phyloP scores from a whole-genome alignment of 179 eudicot species.

The Pouteria campechiana region DNA sequence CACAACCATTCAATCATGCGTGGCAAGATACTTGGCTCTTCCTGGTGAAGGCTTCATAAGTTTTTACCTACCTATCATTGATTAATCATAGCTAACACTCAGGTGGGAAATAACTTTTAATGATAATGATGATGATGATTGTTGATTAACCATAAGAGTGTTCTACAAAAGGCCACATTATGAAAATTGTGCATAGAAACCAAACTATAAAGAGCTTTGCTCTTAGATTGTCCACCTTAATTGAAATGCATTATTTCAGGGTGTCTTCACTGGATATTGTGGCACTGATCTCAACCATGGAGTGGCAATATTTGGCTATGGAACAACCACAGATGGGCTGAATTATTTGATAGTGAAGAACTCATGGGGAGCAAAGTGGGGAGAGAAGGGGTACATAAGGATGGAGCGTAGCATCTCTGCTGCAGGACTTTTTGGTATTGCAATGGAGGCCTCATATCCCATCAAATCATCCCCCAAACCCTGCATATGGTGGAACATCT shows the following conservation, averaged over 20 bases:
- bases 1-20: too few relatives aligned
- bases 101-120: background rate
- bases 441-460: conserved; percentile 46
- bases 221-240: background rate
- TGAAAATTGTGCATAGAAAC: background rate
- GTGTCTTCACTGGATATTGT: conserved; percentile 46
- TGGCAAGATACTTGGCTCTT: too few relatives aligned
- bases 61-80: too few relatives aligned
- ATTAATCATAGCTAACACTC: background rate
- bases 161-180: too few relatives aligned
- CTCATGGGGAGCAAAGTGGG: conserved; percentile 62
- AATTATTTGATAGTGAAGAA: conserved; percentile 61
- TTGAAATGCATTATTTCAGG: conserved; percentile 13
- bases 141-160: background rate
- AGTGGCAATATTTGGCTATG: conserved; percentile 53
- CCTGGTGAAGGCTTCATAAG: too few relatives aligned
- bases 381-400: conserved; percentile 47
- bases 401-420: conserved; percentile 31
- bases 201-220: conserved; percentile 20
- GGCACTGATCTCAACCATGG: conserved; percentile 51
- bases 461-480: conserved; percentile 67
- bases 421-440: conserved; percentile 53
- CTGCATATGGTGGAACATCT: conserved; percentile 15
- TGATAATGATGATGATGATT: background rate
- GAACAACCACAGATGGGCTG: conserved; percentile 33